Evolutionary conservation across 2,329 filamentous ascomycete genomes (phyloP), one percentile per base, ranked within the genome.

Genomic region (Epichloe bromicola): DNA sequence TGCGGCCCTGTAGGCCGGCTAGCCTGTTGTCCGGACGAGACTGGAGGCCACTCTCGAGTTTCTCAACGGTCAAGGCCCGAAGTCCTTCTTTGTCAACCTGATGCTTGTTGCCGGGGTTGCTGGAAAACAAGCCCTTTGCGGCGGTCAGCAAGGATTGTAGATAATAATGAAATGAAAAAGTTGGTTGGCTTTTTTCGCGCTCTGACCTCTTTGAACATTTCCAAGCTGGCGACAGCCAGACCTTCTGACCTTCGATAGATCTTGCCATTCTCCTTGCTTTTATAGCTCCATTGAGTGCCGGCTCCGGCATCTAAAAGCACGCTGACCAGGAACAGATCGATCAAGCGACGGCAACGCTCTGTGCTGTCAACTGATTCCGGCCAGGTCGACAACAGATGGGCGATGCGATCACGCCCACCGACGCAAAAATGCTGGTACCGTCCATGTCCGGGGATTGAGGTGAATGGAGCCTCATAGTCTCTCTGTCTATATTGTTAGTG

Each of bases 231-330:
- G 57, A 84, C 82, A 8, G 90, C 90, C 51, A 96, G 75, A 8
- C 90, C 90, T 66, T 96, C 93, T 54, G 89, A 95, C 48, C 93
- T 82, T 49, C 81, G 76, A 68, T 91, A 97, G 40, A 85, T 67
- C 55, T 83, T 85, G 51, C 87, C 88, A 56, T 89, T 94, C 63
- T 95, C 89, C 56, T 83, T 83, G 63, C 88, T 95, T 72, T 87
- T 93, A 71, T 95, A 98, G 58, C 82, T 84, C 93, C 93, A 98
- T 57, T 81, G 78, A 3, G 82, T 91, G 40, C 93, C 93, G 2
- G 93, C 89, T 40, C 93, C 93, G 4, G 93, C 88, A 63, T 94
- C 87, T 8, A 94, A 75, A 47, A 94, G 72, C 7, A 93, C 87
- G 47, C 87, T 91, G 55, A 93, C 64, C 41, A 89, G 71, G 68